A percentile compares a stretch with the other conserved stretches of the same genome.
Evolutionary conservation across 1,284 basidiomycete genomes (phyloP).

Genomic region (Cryptococcus wingfieldii): DNA sequence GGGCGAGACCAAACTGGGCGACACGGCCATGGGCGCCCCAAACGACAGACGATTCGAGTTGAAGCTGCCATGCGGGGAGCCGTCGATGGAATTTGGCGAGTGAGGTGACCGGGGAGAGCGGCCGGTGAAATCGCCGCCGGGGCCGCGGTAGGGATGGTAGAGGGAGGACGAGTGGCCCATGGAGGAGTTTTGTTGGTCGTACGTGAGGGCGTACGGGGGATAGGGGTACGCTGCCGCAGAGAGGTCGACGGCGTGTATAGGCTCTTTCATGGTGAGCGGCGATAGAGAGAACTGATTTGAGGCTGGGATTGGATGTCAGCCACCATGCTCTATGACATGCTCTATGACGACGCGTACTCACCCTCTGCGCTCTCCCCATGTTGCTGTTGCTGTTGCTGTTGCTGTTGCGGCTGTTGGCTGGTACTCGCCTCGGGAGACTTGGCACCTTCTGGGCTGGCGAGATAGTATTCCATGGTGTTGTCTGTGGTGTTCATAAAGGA

Average conservation of each 20-base stretch:
- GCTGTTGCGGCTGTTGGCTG: neutral
- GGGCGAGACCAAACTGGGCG: slow-evolving; percentile 11
- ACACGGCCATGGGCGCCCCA: slow-evolving; percentile 13
- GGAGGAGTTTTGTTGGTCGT: slow-evolving; percentile 1
- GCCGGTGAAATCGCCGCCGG: slow-evolving; percentile 11
- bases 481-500: slow-evolving; percentile 10
- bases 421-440: neutral
- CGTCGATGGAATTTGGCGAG: slow-evolving; percentile 6
- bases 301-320: neutral
- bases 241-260: neutral
- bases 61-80: slow-evolving; percentile 7
- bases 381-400: neutral
- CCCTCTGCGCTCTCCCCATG: neutral
- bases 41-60: slow-evolving; percentile 10
- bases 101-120: neutral
- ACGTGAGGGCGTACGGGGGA: slow-evolving; percentile 10
- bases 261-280: slow-evolving; percentile 7
- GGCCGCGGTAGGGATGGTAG: slow-evolving; percentile 15
- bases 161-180: slow-evolving; percentile 1
- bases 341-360: neutral
- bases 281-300: slow-evolving; percentile 5
- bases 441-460: slow-evolving; percentile 6
- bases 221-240: slow-evolving; percentile 1
- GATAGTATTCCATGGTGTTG: slow-evolving; percentile 12
- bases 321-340: neutral